A percentile compares a stretch with the other conserved stretches of the same genome.
Conservation (phyloP, 148 eudicot species). For the Rhododendron ferrugineum region DNA sequence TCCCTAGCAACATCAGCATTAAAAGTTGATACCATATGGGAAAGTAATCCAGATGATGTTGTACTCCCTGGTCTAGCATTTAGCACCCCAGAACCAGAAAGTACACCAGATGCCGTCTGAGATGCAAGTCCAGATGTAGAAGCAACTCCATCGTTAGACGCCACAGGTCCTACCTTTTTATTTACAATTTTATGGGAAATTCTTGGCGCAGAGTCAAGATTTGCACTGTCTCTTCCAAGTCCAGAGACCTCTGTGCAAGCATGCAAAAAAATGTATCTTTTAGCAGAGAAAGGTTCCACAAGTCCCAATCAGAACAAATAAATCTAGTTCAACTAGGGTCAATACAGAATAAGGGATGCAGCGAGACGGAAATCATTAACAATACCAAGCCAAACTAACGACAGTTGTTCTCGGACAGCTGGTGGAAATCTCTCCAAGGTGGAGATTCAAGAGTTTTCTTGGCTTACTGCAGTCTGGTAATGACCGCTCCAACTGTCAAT, state of each 20-base stretch:
- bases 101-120: constrained; percentile 87
- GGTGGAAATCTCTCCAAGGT: not conserved
- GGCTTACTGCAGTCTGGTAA: not conserved
- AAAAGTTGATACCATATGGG: constrained; percentile 76
- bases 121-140: constrained; percentile 82
- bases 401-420: not conserved
- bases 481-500: not conserved
- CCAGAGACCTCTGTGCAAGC: constrained; percentile 73
- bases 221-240: constrained; percentile 72
- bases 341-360: constrained; percentile 4
- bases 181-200: constrained; percentile 43
- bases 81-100: constrained; percentile 94
- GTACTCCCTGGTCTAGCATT: constrained; percentile 98
- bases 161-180: constrained; percentile 47
- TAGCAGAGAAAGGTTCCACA: not conserved
- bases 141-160: constrained; percentile 63
- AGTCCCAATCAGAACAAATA: not conserved
- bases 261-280: constrained; percentile 1
- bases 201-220: constrained; percentile 49
- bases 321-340: not conserved
- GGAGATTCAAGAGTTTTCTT: not conserved
- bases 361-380: not conserved
- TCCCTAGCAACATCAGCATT: constrained; percentile 89
- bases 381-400: not conserved
- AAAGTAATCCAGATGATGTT: constrained; percentile 83